Conservation (phyloP, 257 asterid species). For the Solanum microdontum region DNA sequence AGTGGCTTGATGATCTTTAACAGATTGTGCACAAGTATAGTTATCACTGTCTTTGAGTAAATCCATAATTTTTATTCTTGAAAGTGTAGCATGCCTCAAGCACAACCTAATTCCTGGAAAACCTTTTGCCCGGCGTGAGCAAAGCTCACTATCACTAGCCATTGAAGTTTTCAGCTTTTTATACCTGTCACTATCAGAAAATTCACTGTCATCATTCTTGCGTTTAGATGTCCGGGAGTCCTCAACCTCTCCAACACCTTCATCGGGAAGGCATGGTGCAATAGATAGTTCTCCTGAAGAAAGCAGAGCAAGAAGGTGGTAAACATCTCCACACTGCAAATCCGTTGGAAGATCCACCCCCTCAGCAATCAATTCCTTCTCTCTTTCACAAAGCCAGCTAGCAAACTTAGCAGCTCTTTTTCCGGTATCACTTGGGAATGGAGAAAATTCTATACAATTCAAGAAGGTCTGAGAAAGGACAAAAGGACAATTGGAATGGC, state of each 20-base stretch:
- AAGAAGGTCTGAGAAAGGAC: conserved; percentile 72
- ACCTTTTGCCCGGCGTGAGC: conserved; percentile 80
- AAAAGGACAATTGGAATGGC: conserved; percentile 48
- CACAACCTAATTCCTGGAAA: conserved; percentile 75
- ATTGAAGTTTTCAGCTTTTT: conserved; percentile 46
- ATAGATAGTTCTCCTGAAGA: conserved; percentile 59
- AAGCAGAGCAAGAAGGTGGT: conserved; percentile 58
- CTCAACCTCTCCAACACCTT: conserved; percentile 92
- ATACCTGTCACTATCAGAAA: conserved; percentile 29
- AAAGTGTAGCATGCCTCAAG: conserved; percentile 42
- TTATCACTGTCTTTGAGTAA: conserved; percentile 26
- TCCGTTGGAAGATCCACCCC: conserved; percentile 60
- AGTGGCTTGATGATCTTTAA: conserved; percentile 7
- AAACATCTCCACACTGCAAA: conserved; percentile 80
- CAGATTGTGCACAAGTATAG: conserved; percentile 6
- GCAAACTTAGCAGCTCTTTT: conserved; percentile 61
- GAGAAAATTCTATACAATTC: conserved; percentile 48
- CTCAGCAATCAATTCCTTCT: conserved; percentile 56
- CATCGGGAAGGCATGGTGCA: conserved; percentile 62
- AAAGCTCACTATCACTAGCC: conserved; percentile 63
- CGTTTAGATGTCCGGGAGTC: conserved; percentile 66
- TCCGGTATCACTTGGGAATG: conserved; percentile 71
- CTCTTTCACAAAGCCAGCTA: conserved; percentile 70
- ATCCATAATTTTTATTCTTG: conserved; percentile 44
- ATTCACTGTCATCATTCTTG: conserved; percentile 31